Percentiles rank a stretch among this genome's conserved stretches.
phyloP scores from a whole-genome alignment of 495 filamentous ascomycete species.

The Penicillium riverlandense region DNA sequence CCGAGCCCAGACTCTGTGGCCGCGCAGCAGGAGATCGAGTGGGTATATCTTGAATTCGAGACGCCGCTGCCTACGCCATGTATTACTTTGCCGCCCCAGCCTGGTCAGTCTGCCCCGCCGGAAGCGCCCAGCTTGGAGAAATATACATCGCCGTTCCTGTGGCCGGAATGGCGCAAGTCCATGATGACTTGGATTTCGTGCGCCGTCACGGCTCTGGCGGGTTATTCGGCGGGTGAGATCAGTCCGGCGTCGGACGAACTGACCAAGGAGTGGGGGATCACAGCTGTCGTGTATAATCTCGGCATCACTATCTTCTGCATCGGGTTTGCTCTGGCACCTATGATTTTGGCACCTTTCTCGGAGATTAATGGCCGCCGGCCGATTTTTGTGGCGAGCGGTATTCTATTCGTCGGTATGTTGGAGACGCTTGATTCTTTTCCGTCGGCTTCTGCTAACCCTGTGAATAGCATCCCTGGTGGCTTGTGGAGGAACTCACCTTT shows the following conservation, averaged over 20 bases:
- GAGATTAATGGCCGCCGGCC: slow-evolving; percentile 81
- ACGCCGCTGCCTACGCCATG: slow-evolving; percentile 56
- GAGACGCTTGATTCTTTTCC: neutral
- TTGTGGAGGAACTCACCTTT: slow-evolving; percentile 66
- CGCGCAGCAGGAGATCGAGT: slow-evolving; percentile 42
- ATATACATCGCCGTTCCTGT: slow-evolving; percentile 66
- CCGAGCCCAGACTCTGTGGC: slow-evolving; percentile 10
- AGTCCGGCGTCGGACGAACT: slow-evolving; percentile 59
- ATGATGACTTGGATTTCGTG: slow-evolving; percentile 71
- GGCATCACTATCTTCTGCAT: slow-evolving; percentile 77
- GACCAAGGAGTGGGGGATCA: slow-evolving; percentile 53
- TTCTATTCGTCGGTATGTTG: slow-evolving; percentile 52
- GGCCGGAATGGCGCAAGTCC: slow-evolving; percentile 62
- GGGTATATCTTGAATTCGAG: slow-evolving; percentile 67
- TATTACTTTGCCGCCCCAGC: slow-evolving; percentile 24
- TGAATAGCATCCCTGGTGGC: slow-evolving; percentile 56
- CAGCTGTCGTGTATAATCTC: slow-evolving; percentile 57
- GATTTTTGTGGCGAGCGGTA: slow-evolving; percentile 67
- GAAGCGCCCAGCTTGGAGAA: slow-evolving; percentile 56
- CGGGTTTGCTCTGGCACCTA: slow-evolving; percentile 81
- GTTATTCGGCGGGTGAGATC: slow-evolving; percentile 78
- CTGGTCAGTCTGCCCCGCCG: slow-evolving; percentile 36
- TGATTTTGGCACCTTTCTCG: slow-evolving; percentile 85
- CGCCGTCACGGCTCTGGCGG: slow-evolving; percentile 66
- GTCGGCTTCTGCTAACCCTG: slow-evolving; percentile 1